phyloP scores from a whole-genome alignment of 257 asterid species.

The Thymus quinquecostatus region DNA sequence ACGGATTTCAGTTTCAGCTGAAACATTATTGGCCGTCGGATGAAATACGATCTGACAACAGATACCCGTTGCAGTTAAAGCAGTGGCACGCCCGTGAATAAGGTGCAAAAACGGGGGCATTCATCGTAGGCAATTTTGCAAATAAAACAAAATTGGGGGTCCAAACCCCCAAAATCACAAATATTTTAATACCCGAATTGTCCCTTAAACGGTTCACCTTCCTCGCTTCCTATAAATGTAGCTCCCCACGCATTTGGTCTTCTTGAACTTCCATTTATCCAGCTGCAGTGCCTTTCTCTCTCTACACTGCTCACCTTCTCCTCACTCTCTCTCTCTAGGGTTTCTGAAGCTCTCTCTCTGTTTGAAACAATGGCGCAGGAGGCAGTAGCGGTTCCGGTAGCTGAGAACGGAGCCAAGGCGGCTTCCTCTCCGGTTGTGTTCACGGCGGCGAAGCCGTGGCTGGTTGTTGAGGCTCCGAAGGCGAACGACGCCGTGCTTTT shows the following conservation, averaged over 20 bases:
- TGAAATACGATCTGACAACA: constrained; percentile 25
- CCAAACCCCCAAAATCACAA: constrained; percentile 17
- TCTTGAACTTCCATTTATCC: constrained; percentile 7
- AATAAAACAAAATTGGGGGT: constrained; percentile 36
- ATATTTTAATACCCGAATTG: constrained; percentile 31
- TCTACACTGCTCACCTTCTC: not conserved
- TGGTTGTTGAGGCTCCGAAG: constrained; percentile 68
- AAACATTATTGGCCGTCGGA: constrained; percentile 29
- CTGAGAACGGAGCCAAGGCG: constrained; percentile 38
- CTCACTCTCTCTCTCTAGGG: constrained; percentile 25
- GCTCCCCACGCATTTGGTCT: constrained; percentile 10
- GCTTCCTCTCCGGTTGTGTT: constrained; percentile 40
- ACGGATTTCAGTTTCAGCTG: constrained; percentile 8
- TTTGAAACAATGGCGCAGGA: constrained; percentile 53
- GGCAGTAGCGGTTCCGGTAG: constrained; percentile 38
- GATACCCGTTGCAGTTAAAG: constrained; percentile 38
- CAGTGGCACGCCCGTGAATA: constrained; percentile 42
- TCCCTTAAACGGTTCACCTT: constrained; percentile 53
- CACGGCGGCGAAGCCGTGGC: constrained; percentile 62
- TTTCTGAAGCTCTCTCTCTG: constrained; percentile 17
- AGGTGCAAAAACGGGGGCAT: constrained; percentile 19
- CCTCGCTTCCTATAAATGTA: constrained; percentile 63
- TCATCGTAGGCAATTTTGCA: constrained; percentile 21
- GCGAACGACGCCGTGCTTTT: constrained; percentile 77
- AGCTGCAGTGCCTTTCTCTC: not conserved